Evolutionary conservation across 2,329 filamentous ascomycete genomes (phyloP).

Genomic region (Claviceps purpurea): DNA sequence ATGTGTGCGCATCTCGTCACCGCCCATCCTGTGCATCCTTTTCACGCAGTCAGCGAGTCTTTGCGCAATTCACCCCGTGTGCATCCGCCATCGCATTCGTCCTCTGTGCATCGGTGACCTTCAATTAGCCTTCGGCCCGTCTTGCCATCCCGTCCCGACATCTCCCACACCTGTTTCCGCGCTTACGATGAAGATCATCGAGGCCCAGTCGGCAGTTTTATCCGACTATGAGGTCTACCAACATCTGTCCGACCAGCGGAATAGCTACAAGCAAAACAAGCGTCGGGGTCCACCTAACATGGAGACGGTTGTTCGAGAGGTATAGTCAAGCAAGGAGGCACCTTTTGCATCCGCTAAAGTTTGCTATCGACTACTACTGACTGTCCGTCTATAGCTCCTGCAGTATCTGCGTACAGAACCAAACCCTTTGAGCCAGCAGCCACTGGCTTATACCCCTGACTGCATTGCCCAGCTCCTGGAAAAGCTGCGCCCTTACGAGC

Average conservation of each 20-base stretch:
- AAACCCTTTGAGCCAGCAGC: slow-evolving; percentile 41
- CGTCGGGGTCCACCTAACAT: slow-evolving; percentile 42
- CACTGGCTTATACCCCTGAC: slow-evolving; percentile 36
- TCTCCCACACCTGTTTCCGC: too few species aligned
- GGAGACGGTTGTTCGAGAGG: slow-evolving; percentile 51
- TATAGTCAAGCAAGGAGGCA: slow-evolving; percentile 17
- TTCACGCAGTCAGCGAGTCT: background rate
- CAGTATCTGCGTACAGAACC: slow-evolving; percentile 44
- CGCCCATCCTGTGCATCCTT: background rate
- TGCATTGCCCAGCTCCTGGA: slow-evolving; percentile 41
- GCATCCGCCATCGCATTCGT: background rate
- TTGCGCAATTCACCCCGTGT: background rate
- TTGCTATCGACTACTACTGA: background rate
- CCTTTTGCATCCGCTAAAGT: background rate
- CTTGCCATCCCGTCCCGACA: background rate
- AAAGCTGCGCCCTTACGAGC: slow-evolving; percentile 40
- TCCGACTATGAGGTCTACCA: slow-evolving; percentile 62
- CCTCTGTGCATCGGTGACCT: background rate
- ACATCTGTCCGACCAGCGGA: slow-evolving; percentile 45
- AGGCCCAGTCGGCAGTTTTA: slow-evolving; percentile 54
- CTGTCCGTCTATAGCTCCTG: slow-evolving; percentile 32
- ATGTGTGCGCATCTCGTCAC: background rate
- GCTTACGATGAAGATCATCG: slow-evolving; percentile 51
- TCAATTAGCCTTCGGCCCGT: background rate
- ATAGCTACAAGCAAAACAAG: slow-evolving; percentile 36